Percentiles rank a stretch among this genome's conserved stretches.
Evolutionary conservation across 139 green algal genomes (phyloP).

Genomic region (Ostreobium quekettii): DNA sequence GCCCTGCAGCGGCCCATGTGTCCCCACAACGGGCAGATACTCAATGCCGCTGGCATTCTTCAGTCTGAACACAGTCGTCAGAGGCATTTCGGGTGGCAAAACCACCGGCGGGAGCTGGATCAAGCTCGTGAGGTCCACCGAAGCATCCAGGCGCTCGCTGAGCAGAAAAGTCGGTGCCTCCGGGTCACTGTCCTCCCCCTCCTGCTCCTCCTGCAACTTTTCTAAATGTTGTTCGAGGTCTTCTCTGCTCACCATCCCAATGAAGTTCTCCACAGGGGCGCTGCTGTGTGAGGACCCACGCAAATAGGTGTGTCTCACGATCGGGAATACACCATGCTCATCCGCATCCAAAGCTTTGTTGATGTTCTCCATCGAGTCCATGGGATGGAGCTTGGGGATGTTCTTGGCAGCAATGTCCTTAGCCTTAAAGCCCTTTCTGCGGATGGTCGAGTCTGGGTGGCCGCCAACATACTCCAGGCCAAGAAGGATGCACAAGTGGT

Average conservation of each 20-base stretch:
- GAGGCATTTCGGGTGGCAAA: constrained; percentile 4
- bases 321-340: neutral
- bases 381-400: neutral
- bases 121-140: neutral
- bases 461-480: constrained; percentile 10
- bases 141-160: neutral
- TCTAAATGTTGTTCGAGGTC: no score
- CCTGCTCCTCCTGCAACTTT: no score
- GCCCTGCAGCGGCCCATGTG: constrained; percentile 5
- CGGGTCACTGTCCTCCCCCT: no score
- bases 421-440: neutral
- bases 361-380: neutral
- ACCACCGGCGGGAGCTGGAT: neutral
- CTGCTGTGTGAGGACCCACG: no score
- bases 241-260: no score
- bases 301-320: neutral
- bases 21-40: constrained; percentile 13
- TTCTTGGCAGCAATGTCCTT: neutral
- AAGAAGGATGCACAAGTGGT: constrained; percentile 14
- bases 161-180: no score
- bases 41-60: neutral
- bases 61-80: constrained; percentile 8
- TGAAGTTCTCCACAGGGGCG: no score
- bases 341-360: neutral
- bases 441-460: constrained; percentile 16